phyloP scores from a whole-genome alignment of 768 basidiomycete genomes.

The Suillus clintonianus region DNA sequence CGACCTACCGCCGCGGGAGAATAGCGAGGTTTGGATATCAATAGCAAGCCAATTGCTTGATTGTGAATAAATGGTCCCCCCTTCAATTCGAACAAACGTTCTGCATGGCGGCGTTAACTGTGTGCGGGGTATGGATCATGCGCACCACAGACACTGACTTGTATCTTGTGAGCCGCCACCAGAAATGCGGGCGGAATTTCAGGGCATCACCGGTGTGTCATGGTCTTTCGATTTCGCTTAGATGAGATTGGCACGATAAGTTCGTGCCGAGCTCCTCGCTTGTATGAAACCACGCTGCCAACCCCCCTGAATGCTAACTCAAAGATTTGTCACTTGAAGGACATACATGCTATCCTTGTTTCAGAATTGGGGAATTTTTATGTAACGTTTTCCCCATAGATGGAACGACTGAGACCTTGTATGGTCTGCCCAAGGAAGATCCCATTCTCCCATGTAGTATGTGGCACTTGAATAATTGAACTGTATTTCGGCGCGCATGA shows the following conservation, averaged over 20 bases:
- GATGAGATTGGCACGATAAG: conserved; percentile 28
- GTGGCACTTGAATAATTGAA: neutral
- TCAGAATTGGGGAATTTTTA: neutral
- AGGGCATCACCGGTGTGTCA: conserved; percentile 10
- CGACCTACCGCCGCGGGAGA: conserved; percentile 33
- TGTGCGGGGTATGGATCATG: neutral
- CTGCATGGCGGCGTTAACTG: neutral
- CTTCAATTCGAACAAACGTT: neutral
- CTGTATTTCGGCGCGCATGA: neutral
- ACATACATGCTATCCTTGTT: neutral
- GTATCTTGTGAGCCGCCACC: neutral
- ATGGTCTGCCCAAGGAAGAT: neutral
- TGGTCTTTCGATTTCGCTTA: conserved; percentile 29
- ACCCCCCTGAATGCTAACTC: neutral
- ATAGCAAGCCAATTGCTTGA: conserved; percentile 6
- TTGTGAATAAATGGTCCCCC: neutral
- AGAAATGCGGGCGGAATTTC: conserved; percentile 9
- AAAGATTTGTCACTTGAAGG: no score
- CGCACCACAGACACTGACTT: neutral
- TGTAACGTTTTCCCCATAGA: neutral
- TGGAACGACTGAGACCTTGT: neutral
- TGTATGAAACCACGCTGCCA: neutral
- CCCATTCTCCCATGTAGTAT: neutral
- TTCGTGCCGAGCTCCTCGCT: neutral
- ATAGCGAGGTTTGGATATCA: conserved; percentile 8